Evolutionary conservation across 306 rosid species (phyloP), one percentile per base, ranked within the genome.

Genomic region (Cicer judaicum): DNA sequence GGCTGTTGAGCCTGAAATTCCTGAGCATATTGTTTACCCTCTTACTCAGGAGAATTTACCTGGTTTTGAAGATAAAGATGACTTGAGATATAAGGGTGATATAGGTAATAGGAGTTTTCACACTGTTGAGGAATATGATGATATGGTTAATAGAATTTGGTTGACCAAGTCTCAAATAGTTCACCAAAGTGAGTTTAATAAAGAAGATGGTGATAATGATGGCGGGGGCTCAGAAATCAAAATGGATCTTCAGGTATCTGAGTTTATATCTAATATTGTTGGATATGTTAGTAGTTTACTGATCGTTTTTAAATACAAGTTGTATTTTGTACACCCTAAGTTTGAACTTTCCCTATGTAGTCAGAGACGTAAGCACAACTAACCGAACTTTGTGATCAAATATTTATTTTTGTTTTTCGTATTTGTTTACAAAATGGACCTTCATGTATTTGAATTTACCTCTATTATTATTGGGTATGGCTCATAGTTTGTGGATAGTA

Each of bases 51-150:
- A 83, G 73, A 78, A 40, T 53, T n/a, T 70, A 40, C 68, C 69
- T 52, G 78, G 62, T 78, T 41, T 65, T 19, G 72, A 79, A 72
- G 80, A 74, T 12, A 72, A 60, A 64, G 61, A 69, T 49, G 65
- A 79, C 10, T 60, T 38, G 39, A 63, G 69, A 21, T 79, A 47
- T 10, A 75, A 76, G 75, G 77, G 49, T 81, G 78, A 9, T 11
- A 39, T 21, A 15, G 54, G 84, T 40, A 72, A 66, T 60, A 84
- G 77, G 54, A 84, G 86, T 59, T 81, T 84, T 66, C 90, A 86
- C 72, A 84, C 90, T n/a, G 79, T 84, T 55, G 86, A 84, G 54
- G 90, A 86, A 72, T 81, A 79, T 55, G 88, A 81, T 73, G 82
- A 75, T 16, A 63, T 84, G 69, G 70, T 81, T 7, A 44, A 66